Conservation (phyloP, 352 stramenopile species). For the Globisporangium recalcitrans region DNA sequence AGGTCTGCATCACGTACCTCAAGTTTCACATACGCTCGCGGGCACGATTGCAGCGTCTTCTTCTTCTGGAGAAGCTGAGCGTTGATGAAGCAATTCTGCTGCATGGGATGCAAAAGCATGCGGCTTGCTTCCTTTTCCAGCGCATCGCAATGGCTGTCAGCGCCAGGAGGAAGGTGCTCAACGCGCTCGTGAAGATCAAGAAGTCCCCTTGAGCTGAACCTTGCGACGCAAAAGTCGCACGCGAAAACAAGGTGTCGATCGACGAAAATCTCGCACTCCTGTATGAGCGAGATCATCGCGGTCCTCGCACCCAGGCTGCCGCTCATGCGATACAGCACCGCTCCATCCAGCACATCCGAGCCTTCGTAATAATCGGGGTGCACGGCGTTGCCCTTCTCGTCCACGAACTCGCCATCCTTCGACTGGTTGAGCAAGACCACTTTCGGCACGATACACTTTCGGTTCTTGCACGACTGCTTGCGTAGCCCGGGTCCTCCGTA, state of each 20-base stretch:
- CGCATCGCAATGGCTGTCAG: conserved; percentile 5
- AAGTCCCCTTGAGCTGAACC: conserved; percentile 48
- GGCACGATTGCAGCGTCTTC: conserved; percentile 18
- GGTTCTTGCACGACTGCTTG: conserved; percentile 80
- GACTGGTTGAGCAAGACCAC: conserved; percentile 63
- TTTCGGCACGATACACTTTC: conserved; percentile 70
- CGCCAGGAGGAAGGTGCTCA: conserved; percentile 23
- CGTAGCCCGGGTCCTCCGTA: conserved; percentile 71
- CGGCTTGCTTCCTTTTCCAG: conserved; percentile 36
- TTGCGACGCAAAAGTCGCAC: conserved; percentile 36
- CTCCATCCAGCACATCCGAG: conserved; percentile 23
- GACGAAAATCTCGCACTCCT: conserved; percentile 57
- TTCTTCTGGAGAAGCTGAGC: conserved; percentile 32
- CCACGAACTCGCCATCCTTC: conserved; percentile 46
- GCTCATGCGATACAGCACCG: conserved; percentile 17
- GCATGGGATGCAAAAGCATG: conserved; percentile 37
- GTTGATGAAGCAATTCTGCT: conserved; percentile 43
- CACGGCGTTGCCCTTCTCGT: conserved; percentile 41
- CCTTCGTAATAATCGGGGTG: conserved; percentile 30
- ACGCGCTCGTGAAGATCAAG: conserved; percentile 48
- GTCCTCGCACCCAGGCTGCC: conserved; percentile 16
- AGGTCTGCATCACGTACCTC: conserved; percentile 30
- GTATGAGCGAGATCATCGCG: conserved; percentile 30
- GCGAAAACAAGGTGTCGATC: conserved; percentile 44
- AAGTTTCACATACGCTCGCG: conserved; percentile 70